Percentiles rank a stretch among this genome's conserved stretches.
phyloP scores from a whole-genome alignment of 2,329 filamentous ascomycete species.

The Colletotrichum tropicale region DNA sequence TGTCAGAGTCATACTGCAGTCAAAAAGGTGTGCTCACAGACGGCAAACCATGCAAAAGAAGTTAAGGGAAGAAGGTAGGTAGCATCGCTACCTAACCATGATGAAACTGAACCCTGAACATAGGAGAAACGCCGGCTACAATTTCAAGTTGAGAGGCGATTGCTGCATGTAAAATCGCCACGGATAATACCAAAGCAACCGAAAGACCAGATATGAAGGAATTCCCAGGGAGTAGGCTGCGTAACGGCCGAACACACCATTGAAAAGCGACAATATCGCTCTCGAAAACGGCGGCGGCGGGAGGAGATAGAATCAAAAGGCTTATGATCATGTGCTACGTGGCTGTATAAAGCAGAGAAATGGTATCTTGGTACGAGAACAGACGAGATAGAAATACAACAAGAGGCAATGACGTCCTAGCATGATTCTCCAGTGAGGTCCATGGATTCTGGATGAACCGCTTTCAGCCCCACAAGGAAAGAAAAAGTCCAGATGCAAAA shows the following conservation, averaged over 20 bases:
- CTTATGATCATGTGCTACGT: background rate
- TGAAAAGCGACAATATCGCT: background rate
- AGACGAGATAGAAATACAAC: background rate
- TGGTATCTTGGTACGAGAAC: background rate
- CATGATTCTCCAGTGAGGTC: background rate
- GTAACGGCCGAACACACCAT: background rate
- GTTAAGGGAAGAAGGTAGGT: no score
- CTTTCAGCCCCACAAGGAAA: background rate
- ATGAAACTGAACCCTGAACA: background rate
- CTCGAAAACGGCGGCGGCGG: background rate
- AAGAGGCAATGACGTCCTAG: background rate
- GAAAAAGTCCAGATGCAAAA: background rate
- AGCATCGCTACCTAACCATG: background rate
- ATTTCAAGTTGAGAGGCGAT: background rate
- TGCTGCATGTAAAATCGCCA: background rate
- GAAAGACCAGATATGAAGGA: accelerated
- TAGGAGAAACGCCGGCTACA: background rate
- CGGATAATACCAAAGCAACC: accelerated
- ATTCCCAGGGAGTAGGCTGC: background rate
- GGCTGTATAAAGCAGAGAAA: background rate
- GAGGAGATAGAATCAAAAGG: background rate
- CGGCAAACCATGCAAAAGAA: accelerated
- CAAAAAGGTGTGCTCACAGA: no score
- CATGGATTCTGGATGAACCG: background rate
- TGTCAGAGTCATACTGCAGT: no score